phyloP scores from a whole-genome alignment of 768 basidiomycete species.

The Panaeolus papilionaceus region DNA sequence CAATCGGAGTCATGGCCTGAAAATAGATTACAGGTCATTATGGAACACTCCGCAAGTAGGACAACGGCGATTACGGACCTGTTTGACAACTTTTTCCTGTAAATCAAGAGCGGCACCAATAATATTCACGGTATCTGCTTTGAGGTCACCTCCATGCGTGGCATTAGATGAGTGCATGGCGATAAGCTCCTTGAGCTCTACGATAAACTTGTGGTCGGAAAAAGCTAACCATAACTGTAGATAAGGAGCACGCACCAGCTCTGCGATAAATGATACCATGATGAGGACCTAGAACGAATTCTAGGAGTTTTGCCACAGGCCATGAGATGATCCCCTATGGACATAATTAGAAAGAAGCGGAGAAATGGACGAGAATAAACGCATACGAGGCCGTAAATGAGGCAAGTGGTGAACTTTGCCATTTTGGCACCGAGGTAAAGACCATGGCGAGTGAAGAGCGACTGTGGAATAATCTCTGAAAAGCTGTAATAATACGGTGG shows the following conservation, averaged over 20 bases:
- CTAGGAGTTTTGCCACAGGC: conserved; percentile 86
- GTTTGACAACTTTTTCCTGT: conserved; percentile 83
- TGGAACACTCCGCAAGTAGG: not conserved
- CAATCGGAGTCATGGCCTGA: conserved; percentile 84
- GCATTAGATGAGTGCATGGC: conserved; percentile 82
- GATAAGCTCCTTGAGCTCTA: conserved; percentile 88
- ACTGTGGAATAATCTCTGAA: conserved; percentile 91
- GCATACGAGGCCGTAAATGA: conserved; percentile 74
- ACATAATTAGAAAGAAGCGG: conserved; percentile 17
- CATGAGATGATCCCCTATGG: conserved; percentile 75
- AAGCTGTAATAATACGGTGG: conserved; percentile 55
- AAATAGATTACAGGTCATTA: conserved; percentile 7
- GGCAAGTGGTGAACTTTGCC: conserved; percentile 68
- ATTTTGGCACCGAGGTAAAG: conserved; percentile 89
- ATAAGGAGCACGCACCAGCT: conserved; percentile 44
- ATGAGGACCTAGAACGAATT: conserved; percentile 78
- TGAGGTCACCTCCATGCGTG: conserved; percentile 84
- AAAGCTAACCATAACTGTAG: not conserved
- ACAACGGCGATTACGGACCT: conserved; percentile 43
- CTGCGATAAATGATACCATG: conserved; percentile 93
- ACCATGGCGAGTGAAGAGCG: conserved; percentile 90
- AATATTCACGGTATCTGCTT: conserved; percentile 86
- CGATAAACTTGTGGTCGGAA: not conserved
- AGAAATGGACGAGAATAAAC: conserved; percentile 11
- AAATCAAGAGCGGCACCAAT: conserved; percentile 90